phyloP scores from a whole-genome alignment of 306 rosid species.

The Cucurbita maxima region DNA sequence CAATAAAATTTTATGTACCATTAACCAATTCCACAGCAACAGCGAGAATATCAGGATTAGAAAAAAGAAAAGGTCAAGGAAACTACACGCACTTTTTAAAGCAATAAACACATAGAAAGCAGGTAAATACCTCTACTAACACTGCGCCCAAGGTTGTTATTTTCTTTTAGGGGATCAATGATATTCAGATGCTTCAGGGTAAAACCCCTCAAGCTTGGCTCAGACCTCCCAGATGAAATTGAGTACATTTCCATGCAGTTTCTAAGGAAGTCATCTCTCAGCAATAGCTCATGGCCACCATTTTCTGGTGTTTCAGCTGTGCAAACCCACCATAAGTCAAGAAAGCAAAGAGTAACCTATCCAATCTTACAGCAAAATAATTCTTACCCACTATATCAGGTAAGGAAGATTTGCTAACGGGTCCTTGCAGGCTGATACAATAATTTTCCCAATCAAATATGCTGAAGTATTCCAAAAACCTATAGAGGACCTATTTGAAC shows the following conservation, averaged over 20 bases:
- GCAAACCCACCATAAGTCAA: not conserved
- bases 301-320: slow-evolving; percentile 55
- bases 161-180: slow-evolving; percentile 74
- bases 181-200: slow-evolving; percentile 66
- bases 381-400: slow-evolving; percentile 53
- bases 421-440: slow-evolving; percentile 69
- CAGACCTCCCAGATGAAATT: slow-evolving; percentile 38
- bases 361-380: not conserved
- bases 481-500: slow-evolving; percentile 50
- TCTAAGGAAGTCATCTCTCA: slow-evolving; percentile 58
- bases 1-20: not conserved
- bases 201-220: slow-evolving; percentile 36
- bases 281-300: slow-evolving; percentile 34
- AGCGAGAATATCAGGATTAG: not conserved
- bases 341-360: not conserved
- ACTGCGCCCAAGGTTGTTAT: slow-evolving; percentile 93
- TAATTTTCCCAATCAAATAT: slow-evolving; percentile 81
- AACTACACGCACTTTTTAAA: not conserved
- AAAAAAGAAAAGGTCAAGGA: not conserved
- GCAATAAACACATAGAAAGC: slow-evolving; percentile 5
- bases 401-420: slow-evolving; percentile 52
- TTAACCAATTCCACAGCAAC: not conserved
- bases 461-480: slow-evolving; percentile 73
- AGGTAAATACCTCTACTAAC: slow-evolving; percentile 53
- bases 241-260: slow-evolving; percentile 52